Evolutionary conservation across 2,329 filamentous ascomycete species (phyloP), one percentile per base, ranked within the genome.

Genomic region (Magnaporthiopsis rhizophila): DNA sequence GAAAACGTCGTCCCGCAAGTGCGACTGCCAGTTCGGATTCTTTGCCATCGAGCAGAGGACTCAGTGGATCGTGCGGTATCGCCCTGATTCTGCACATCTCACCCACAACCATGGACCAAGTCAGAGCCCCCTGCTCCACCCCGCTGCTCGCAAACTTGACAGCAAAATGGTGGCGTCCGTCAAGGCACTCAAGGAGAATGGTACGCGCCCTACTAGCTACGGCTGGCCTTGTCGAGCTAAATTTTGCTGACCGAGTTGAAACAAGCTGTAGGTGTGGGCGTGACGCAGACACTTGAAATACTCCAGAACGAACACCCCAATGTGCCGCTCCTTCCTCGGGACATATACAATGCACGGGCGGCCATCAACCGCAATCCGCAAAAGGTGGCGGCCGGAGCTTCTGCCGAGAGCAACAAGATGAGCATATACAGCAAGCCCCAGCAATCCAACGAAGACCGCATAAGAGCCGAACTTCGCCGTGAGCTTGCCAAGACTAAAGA

Each of bases 11-110:
- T 88, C 86, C n/a, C 80, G 86, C 59, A 89, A 89, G 70, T 88
- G 86, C 69, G 86, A 88, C 69, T 89, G 86, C 67, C 84, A 85
- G 36, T 89, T 89, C 72, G 86, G 86, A n/a, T 88, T 89, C 72
- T 89, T 88, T 68, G 86, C 86, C 64, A 86, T 89, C 56, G 86
- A 89, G 72, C 85, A 88, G 70, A 80, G 86, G 65, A 87, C 85
- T 0, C 85, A 88, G 68, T 89, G 86, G 86, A 85, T 85, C 0
- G 83, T 89, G 65, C 80, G 86, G 63, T 88, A 88, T 70, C 82
- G 86, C 5, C 86, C 86, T 2, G 83, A 88, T 66, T 74, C 78
- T 7, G 71, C 78, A 62, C 86, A 88, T 70, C 75, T 88, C 57
- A 74, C 79, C 64, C 86, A 89, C 72, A 89, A 89, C 69, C 86